Base-by-base conservation (phyloP, 2,329 filamentous ascomycete species). In the Fusarium pseudograminearum region DNA sequence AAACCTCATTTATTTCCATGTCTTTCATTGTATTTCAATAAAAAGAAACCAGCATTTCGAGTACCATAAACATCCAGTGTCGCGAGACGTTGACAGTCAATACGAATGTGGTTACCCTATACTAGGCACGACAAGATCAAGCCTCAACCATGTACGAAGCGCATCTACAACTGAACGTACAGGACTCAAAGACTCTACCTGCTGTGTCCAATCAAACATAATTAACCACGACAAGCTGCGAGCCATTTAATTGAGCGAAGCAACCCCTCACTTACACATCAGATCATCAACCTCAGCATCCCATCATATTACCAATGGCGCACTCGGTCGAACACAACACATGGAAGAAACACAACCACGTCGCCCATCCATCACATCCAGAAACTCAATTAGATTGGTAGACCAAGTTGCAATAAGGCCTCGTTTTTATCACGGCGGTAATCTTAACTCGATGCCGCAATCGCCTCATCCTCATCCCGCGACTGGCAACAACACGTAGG, bases 401-500 rank as follows among this genome's bases (percentile, higher is more conserved):
- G 28, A 36, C 34, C n/a, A n/a, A 38, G 47, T 64, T 54, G 57
- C 58, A 55, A 26, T 28, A 50, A 26, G 57, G 55, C 51, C 63
- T 62, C 42, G 55, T 51, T 48, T 16, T 33, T 46, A 24, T 16
- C 50, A 30, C 48, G 28, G 63, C 38, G 40, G 41, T 5, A 52
- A 41, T 50, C 31, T 24, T 24, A 24, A 7, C 11, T 22, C 8
- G 46, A 65, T 69, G 57, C 52, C 33, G 46, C 48, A 30, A 52
- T 42, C 55, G 46, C 41, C 36, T 40, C 53, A 57, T 52, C 28
- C 34, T 47, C 51, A 57, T 51, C 30, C 52, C 48, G 50, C 58
- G 28, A 46, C 57, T 52, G 38, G 18, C 33, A 51, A 12, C 24
- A 20, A 65, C 71, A 74, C 59, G 65, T 67, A 44, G 36, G 42